Conservation (phyloP, 148 eudicot species). For the Agrostemma githago region DNA sequence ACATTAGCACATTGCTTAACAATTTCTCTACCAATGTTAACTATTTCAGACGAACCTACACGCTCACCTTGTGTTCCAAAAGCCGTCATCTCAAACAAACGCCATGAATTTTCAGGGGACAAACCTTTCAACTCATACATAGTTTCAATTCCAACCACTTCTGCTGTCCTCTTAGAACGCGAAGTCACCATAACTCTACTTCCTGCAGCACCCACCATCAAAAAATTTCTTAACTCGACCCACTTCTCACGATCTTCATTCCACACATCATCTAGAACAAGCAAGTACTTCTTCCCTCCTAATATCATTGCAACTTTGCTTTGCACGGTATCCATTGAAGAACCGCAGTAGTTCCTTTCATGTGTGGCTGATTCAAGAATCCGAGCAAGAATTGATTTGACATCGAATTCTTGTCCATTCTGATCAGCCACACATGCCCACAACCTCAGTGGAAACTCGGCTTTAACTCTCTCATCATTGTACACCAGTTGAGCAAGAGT, state of each 20-base stretch:
- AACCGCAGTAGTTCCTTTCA: constrained; percentile 1
- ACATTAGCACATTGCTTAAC: neutral
- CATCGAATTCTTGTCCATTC: neutral
- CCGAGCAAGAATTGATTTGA: constrained; percentile 1
- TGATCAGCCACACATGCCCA: constrained; percentile 23
- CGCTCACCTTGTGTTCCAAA: neutral
- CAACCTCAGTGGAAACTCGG: constrained; percentile 20
- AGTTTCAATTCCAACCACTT: constrained; percentile 17
- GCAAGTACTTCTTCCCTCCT: constrained; percentile 23
- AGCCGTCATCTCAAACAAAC: constrained; percentile 31
- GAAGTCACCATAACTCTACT: constrained; percentile 39
- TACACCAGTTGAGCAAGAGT: constrained; percentile 5
- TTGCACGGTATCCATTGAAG: constrained; percentile 19
- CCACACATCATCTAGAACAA: constrained; percentile 35
- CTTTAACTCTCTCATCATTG: constrained; percentile 12
- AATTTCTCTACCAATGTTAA: constrained; percentile 8
- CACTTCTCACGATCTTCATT: constrained; percentile 20
- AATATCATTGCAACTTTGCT: constrained; percentile 8
- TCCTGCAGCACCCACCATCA: constrained; percentile 18
- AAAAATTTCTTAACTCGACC: constrained; percentile 18
- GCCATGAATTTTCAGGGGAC: constrained; percentile 23
- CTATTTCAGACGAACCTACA: neutral
- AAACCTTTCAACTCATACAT: constrained; percentile 23
- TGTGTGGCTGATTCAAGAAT: constrained; percentile 1
- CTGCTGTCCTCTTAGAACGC: constrained; percentile 26